Evolutionary conservation across 139 green algal genomes (phyloP).

Genomic region (Microglena sp.): DNA sequence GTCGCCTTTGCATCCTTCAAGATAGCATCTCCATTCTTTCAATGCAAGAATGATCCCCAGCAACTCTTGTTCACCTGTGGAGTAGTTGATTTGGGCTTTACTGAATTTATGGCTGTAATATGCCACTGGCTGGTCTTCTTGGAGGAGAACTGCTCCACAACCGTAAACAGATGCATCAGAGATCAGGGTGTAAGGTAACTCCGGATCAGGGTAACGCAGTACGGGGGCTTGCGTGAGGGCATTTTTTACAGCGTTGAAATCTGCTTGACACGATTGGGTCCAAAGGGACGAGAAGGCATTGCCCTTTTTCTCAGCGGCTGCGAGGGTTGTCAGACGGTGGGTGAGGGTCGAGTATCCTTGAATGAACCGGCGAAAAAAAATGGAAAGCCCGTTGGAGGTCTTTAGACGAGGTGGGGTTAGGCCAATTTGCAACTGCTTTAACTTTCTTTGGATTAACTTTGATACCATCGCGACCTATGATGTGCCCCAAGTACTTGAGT

Average conservation of each 20-base stretch:
- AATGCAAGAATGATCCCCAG: constrained; percentile 25
- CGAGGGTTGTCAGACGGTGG: constrained; percentile 26
- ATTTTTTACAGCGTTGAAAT: constrained; percentile 16
- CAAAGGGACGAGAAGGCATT: constrained; percentile 9
- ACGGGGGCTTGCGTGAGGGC: constrained; percentile 18
- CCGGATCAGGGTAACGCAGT: constrained; percentile 6
- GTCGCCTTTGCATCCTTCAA: constrained; percentile 19
- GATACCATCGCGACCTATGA: constrained; percentile 23
- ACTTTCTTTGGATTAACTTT: constrained; percentile 30
- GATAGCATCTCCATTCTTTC: constrained; percentile 30
- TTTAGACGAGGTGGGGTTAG: constrained; percentile 13
- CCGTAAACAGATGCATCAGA: constrained; percentile 20
- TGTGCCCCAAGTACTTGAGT: constrained; percentile 34
- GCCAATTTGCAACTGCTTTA: constrained; percentile 27
- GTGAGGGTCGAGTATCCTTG: constrained; percentile 31
- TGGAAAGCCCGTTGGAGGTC: constrained; percentile 37
- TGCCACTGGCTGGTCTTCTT: constrained; percentile 28
- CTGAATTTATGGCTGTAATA: constrained; percentile 24
- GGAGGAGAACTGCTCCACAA: constrained; percentile 26
- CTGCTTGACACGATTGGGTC: not conserved
- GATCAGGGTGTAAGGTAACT: constrained; percentile 20
- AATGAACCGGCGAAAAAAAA: no score
- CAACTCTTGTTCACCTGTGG: constrained; percentile 32
- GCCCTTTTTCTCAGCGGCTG: constrained; percentile 19
- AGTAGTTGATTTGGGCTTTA: constrained; percentile 35